Evolutionary conservation across 192 early-diverging fungal species (phyloP).

Genomic region (Entomortierella parvispora): DNA sequence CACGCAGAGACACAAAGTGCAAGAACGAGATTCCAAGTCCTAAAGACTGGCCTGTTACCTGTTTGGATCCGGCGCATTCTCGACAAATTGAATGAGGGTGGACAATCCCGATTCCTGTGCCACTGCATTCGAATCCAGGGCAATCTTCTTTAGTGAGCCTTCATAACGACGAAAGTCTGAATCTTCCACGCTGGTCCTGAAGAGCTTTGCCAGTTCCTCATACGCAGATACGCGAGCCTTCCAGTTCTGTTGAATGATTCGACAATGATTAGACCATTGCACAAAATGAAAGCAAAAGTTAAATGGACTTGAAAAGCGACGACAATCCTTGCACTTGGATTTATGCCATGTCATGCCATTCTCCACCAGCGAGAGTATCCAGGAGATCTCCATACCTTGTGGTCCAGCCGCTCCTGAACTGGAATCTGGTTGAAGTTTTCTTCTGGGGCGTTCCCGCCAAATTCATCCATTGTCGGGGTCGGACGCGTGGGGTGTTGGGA

Average conservation of each 20-base stretch:
- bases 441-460: constrained; percentile 55
- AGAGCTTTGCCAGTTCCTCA: constrained; percentile 77
- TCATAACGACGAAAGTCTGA: constrained; percentile 77
- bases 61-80: constrained; percentile 81
- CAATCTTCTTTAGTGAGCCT: constrained; percentile 81
- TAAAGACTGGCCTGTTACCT: constrained; percentile 61
- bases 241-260: constrained; percentile 76
- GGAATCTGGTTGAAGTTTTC: constrained; percentile 84
- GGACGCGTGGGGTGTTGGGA: no score
- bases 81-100: constrained; percentile 80
- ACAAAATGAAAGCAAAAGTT: constrained; percentile 19
- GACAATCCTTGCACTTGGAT: not conserved
- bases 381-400: constrained; percentile 91
- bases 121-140: constrained; percentile 87
- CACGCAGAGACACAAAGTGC: not conserved
- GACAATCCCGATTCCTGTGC: constrained; percentile 89
- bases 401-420: constrained; percentile 79
- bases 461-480: constrained; percentile 55
- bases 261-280: not conserved
- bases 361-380: no score
- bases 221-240: constrained; percentile 91
- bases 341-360: no score
- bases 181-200: constrained; percentile 73
- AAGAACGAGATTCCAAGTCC: no score
- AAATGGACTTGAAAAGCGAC: not conserved